Base-by-base conservation (phyloP, 2,329 filamentous ascomycete species). In the Ophiocordyceps sinensis region DNA sequence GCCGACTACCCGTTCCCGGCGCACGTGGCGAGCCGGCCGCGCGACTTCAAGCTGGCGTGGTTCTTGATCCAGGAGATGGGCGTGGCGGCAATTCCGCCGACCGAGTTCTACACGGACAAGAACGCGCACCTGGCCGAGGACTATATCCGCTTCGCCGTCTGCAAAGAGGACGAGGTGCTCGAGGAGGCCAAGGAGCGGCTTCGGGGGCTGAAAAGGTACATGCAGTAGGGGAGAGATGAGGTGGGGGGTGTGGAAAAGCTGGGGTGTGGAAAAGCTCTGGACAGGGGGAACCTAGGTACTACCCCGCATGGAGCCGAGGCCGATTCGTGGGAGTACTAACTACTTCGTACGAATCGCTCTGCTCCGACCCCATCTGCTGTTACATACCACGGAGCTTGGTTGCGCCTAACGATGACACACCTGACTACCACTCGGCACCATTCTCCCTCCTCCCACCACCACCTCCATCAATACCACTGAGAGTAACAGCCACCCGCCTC, bases 1-100 rank as follows among this genome's bases (percentile, higher is more conserved):
- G 72, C 71, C 5, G 79, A 79, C 57, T 98, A 96, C 60, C 75
- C 81, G 0, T 96, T 96, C 68, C 91, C 91, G 26, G 70, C 80
- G 1, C 86, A 95, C 56, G 89, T 98, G 30, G 85, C 83, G 13
- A 79, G 71, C 54, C 76, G 91, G 2, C 86, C 91, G 21, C 73
- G 91, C 28, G 91, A 98, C 60, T 98, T 96, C 66, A 85, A 94
- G 69, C 74, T 98, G 37, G 77, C 79, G 30, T 98, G 89, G 89
- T 96, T 96, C 66, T 65, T 95, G 52, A 98, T 98, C 62, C 88
- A 88, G 59, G 89, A 98, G 66, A 70, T 98, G 17, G 91, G 91
- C 10, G 86, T 98, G 26, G 91, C 91, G 3, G 88, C 89, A 9
- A 95, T 98, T 47, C 91, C 91, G 15, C 91, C 91, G 0, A 94